phyloP scores from a whole-genome alignment of 2,329 filamentous ascomycete genomes.

The Knoxdaviesia proteae region DNA sequence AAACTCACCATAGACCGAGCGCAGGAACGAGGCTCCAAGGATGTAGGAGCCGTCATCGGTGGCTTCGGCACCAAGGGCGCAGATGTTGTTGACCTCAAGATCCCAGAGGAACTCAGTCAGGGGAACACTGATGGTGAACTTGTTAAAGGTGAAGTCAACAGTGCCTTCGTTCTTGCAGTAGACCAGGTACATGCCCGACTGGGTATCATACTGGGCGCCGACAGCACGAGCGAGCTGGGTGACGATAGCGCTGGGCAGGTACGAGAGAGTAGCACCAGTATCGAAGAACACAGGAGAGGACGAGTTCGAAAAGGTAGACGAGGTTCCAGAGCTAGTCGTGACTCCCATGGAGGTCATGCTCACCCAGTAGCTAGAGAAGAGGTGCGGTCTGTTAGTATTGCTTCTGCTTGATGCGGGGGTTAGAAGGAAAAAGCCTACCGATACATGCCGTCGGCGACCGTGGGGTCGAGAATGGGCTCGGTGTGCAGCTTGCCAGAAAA shows the following conservation, averaged over 20 bases:
- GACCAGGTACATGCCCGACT: constrained; percentile 25
- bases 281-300: constrained; percentile 34
- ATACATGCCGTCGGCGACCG: constrained; percentile 8
- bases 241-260: constrained; percentile 38
- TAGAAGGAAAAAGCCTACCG: constrained; percentile 2
- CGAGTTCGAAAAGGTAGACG: constrained; percentile 9
- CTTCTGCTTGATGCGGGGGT: too few relatives aligned
- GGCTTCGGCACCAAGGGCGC: constrained; percentile 24
- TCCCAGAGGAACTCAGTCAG: constrained; percentile 25
- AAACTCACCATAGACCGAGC: constrained; percentile 16
- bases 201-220: constrained; percentile 20
- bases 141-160: constrained; percentile 27
- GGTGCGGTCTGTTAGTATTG: neutral
- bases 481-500: constrained; percentile 16
- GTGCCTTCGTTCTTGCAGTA: constrained; percentile 19
- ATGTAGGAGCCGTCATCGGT: constrained; percentile 14
- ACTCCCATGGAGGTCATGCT: constrained; percentile 16
- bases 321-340: constrained; percentile 11
- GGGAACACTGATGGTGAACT: constrained; percentile 20
- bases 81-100: constrained; percentile 10
- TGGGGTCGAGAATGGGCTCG: constrained; percentile 10
- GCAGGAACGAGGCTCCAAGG: constrained; percentile 23
- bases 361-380: constrained; percentile 18
- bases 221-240: constrained; percentile 20
- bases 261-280: constrained; percentile 46